Base-by-base conservation (phyloP, 305 asterid species). In the Solanum hybrid region DNA sequence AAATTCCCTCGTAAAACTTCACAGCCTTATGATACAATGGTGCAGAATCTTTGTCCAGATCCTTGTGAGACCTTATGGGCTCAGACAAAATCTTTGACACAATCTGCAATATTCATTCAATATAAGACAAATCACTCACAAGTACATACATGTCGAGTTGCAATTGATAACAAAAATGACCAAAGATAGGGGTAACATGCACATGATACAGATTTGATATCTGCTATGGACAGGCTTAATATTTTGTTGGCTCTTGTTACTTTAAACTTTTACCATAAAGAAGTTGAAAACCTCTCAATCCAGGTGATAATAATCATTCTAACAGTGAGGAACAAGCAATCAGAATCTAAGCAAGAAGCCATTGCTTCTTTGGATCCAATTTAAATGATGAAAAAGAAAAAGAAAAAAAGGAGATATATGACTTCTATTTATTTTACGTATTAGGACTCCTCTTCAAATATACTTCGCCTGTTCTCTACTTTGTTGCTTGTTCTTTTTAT, bases 11-110 rank as follows among this genome's bases (percentile, higher is more conserved):
- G 91, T 97, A 97, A 90, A 97, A 96, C 91, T 95, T 97, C 89
- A 94, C 99, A 77, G 98, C 98, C 91, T 97, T 97, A 91, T 97
- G 98, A 92, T 92, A 95, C 89, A 92, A 94, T 31, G 98, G 97
- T 31, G 96, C 99, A 90, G 99, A 95, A 94, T 97, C 99, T 94
- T 97, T 97, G 92, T 97, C 99, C 94, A 97, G 94, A 90, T 97
- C 99, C 95, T 97, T 97, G 91, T 97, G 98, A 80, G 99, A 97
- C 89, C 99, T 98, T 86, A 97, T 93, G 64, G 99, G 98, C 89
- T 97, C 99, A 91, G 98, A 97, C 37, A 97, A 93, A 94, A 34
- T 93, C 93, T 94, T 97, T 3, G 99, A 95, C 86, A 95, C 99
- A 92, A 97, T 97, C 99, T 97, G 96, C 94, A 93, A 88, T 8